phyloP scores from a whole-genome alignment of 305 asterid species.

The Fraxinus xanthoxyloides region DNA sequence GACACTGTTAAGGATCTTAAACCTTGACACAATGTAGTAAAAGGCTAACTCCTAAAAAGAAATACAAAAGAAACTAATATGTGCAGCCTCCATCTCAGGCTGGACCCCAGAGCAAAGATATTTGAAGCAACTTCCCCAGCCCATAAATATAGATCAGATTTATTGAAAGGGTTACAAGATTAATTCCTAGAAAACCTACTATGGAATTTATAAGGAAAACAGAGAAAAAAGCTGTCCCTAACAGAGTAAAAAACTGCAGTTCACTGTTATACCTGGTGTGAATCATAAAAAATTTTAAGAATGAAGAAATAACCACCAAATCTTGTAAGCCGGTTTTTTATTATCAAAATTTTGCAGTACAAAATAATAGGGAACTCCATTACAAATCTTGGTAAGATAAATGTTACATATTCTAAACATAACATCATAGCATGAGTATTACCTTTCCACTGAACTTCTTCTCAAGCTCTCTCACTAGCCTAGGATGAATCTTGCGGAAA shows the following conservation, averaged over 20 bases:
- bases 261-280: background rate
- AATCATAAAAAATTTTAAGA: background rate
- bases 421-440: background rate
- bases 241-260: background rate
- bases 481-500: constrained; percentile 78
- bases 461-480: constrained; percentile 80
- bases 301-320: background rate
- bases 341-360: background rate
- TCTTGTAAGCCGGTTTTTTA: background rate
- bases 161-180: background rate
- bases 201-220: background rate
- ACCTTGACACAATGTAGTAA: background rate
- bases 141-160: background rate
- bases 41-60: background rate
- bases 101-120: background rate
- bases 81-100: background rate
- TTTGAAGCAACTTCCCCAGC: background rate
- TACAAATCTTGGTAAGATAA: background rate
- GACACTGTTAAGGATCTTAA: background rate
- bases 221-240: background rate
- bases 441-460: constrained; percentile 93
- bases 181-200: background rate
- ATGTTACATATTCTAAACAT: background rate
- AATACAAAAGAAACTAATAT: background rate
- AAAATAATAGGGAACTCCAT: background rate